These are phyloP conservation scores for Schwanniomyces vanrijiae DNA, from an alignment of 805 yeast species.

Conservation along the genomic window DNA sequence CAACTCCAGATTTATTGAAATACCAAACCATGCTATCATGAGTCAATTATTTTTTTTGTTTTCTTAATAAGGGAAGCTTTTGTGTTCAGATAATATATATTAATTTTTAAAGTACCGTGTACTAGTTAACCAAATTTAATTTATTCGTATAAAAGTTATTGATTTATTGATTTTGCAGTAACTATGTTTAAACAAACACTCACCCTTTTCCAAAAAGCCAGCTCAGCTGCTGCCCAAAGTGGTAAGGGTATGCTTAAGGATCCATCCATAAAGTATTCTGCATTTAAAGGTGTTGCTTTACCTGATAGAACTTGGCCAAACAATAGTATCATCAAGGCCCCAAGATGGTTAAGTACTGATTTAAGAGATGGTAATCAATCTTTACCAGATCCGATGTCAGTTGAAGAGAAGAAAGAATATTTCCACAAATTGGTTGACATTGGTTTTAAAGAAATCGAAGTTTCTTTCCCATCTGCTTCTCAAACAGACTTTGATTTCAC, in stretches of 20 bases:
- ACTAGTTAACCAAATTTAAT: background rate
- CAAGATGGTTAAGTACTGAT: constrained; percentile 80
- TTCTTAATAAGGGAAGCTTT: background rate
- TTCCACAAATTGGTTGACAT: constrained; percentile 70
- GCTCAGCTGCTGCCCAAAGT: constrained; percentile 16
- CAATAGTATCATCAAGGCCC: constrained; percentile 64
- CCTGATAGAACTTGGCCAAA: constrained; percentile 74
- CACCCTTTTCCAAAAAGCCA: constrained; percentile 24
- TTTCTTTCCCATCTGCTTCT: constrained; percentile 77
- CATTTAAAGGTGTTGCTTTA: constrained; percentile 54
- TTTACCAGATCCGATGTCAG: constrained; percentile 79
- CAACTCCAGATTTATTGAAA: constrained; percentile 1
- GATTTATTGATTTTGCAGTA: background rate
- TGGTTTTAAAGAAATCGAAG: constrained; percentile 82
- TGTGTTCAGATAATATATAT: background rate
- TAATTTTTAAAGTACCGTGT: background rate
- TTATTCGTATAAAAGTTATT: background rate
- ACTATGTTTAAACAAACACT: constrained; percentile 26
- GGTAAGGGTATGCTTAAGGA: constrained; percentile 57
- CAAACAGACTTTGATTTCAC: constrained; percentile 84
- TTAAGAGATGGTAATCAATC: constrained; percentile 82
- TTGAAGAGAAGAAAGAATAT: constrained; percentile 70
- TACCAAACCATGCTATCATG: background rate
- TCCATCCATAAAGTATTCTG: constrained; percentile 62
- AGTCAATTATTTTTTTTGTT: background rate